These are phyloP conservation scores for Aspergillus ostianus DNA, from an alignment of 495 filamentous ascomycete genomes.

Conservation along the genomic window DNA sequence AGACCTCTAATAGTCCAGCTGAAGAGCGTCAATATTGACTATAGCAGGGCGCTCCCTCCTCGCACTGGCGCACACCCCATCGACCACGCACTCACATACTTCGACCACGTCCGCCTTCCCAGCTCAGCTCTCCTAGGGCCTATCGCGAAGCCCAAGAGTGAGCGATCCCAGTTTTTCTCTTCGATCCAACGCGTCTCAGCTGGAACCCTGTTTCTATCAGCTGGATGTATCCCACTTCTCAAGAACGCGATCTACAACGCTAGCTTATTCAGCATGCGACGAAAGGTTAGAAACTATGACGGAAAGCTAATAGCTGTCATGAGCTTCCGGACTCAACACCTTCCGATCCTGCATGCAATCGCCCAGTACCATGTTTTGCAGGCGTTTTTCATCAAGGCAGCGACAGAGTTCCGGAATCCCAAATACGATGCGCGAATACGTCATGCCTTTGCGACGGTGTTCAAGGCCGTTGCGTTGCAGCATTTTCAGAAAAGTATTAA, in stretches of 20 bases:
- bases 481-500: conserved; percentile 17
- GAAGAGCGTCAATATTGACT: not conserved
- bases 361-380: conserved; percentile 32
- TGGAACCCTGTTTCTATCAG: conserved; percentile 27
- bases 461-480: conserved; percentile 30
- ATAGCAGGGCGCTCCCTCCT: conserved; percentile 21
- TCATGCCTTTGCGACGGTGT: conserved; percentile 22
- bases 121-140: conserved; percentile 28
- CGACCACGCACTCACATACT: conserved; percentile 37
- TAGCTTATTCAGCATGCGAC: conserved; percentile 24
- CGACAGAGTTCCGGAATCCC: conserved; percentile 11
- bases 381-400: conserved; percentile 23
- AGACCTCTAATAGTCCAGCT: no score
- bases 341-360: conserved; percentile 33
- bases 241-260: conserved; percentile 21
- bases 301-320: conserved; percentile 28
- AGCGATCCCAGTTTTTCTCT: conserved; percentile 24
- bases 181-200: conserved; percentile 24
- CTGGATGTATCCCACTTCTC: conserved; percentile 23
- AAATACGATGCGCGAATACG: conserved; percentile 16
- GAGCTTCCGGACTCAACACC: conserved; percentile 34
- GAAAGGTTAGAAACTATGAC: conserved; percentile 18
- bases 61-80: conserved; percentile 27
- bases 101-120: conserved; percentile 32
- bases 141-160: conserved; percentile 14